Conservation (phyloP, 305 asterid genomes). For the Euphrasia arctica region DNA sequence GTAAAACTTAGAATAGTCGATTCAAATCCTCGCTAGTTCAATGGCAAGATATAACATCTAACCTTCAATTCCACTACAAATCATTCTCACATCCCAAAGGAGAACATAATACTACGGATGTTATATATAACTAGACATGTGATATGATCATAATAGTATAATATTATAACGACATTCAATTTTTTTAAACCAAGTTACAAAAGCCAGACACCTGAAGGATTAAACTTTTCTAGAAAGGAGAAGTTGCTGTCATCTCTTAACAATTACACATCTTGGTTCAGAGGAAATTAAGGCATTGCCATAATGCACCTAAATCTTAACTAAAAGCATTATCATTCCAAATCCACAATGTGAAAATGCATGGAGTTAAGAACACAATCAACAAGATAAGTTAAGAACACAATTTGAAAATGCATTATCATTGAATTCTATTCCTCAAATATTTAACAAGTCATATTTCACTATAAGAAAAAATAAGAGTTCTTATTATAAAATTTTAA, state of each 20-base stretch:
- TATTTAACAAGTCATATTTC: constrained; percentile 8
- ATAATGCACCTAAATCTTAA: background rate
- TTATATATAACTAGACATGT: background rate
- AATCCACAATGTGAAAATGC: background rate
- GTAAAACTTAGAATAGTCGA: constrained; percentile 2
- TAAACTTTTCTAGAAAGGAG: background rate
- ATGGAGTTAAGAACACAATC: constrained; percentile 4
- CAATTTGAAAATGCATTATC: too few species aligned
- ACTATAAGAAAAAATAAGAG: background rate
- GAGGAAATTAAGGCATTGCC: background rate
- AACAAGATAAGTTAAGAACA: background rate
- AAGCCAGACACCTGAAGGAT: background rate
- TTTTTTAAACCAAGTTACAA: background rate
- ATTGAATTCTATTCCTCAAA: constrained; percentile 19
- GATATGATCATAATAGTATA: constrained; percentile 13
- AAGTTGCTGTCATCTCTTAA: background rate
- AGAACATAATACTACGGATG: background rate
- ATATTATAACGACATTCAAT: constrained; percentile 11
- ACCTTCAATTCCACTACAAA: constrained; percentile 7
- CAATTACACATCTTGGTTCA: background rate
- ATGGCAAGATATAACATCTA: constrained; percentile 13
- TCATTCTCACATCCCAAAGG: constrained; percentile 8
- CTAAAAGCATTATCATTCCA: constrained; percentile 2
- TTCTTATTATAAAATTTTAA: constrained; percentile 17
- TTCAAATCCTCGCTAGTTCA: constrained; percentile 14